Evolutionary conservation across 2,329 filamentous ascomycete species (phyloP).

Genomic region (Fusarium neocosmosporiellum): DNA sequence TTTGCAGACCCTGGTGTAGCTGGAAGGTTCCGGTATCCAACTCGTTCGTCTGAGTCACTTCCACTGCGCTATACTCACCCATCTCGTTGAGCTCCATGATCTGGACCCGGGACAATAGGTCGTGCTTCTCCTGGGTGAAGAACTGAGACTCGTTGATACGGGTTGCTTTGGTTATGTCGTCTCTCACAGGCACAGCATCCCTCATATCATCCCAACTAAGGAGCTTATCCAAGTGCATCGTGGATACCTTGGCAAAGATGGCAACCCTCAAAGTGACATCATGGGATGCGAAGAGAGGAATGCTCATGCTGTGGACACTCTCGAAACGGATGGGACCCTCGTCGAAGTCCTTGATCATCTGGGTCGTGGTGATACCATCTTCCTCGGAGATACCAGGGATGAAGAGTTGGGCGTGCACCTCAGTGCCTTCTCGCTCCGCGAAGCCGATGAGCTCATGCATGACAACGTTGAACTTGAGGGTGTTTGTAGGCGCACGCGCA

Average conservation of each 20-base stretch:
- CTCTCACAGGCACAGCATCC: slow-evolving; percentile 72
- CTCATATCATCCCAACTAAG: slow-evolving; percentile 99
- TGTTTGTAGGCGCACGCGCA: slow-evolving; percentile 89
- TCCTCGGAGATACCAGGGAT: slow-evolving; percentile 90
- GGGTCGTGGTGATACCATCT: slow-evolving; percentile 92
- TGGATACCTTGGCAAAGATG: slow-evolving; percentile 89
- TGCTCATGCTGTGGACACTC: slow-evolving; percentile 97
- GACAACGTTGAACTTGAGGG: slow-evolving; percentile 97
- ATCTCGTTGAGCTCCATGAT: slow-evolving; percentile 92
- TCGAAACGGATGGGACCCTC: slow-evolving; percentile 94
- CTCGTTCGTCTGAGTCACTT: slow-evolving; percentile 87
- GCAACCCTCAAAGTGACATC: slow-evolving; percentile 84
- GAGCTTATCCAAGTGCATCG: slow-evolving; percentile 96
- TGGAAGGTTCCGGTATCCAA: slow-evolving; percentile 93
- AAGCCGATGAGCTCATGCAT: slow-evolving; percentile 98
- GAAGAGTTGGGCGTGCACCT: slow-evolving; percentile 97
- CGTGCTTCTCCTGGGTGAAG: slow-evolving; percentile 92
- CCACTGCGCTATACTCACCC: slow-evolving; percentile 90
- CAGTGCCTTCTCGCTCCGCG: slow-evolving; percentile 92
- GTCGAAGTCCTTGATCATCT: slow-evolving; percentile 94
- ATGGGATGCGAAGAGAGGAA: slow-evolving; percentile 78
- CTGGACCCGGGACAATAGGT: slow-evolving; percentile 88
- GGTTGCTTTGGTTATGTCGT: slow-evolving; percentile 66
- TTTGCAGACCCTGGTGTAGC: slow-evolving; percentile 92
- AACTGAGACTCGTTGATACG: slow-evolving; percentile 93